Evolutionary conservation across 2,329 filamentous ascomycete species (phyloP), one percentile per base, ranked within the genome.

Genomic region (Alternaria sp.): DNA sequence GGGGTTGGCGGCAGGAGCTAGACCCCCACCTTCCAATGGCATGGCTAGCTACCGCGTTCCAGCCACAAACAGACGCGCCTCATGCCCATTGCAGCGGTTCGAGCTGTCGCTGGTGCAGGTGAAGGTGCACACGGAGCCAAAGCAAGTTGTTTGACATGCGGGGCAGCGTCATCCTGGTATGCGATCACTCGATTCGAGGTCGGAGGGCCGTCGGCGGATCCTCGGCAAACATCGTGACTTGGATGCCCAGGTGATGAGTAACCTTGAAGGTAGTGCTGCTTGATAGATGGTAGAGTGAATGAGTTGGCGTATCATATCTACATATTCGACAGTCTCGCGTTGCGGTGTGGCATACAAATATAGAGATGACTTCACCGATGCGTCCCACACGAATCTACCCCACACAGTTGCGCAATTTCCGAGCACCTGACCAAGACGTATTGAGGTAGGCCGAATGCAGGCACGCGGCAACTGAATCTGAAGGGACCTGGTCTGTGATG

Each of bases 11-110:
- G 68, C 71, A 67, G 62, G 57, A 61, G 65, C 68, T 71, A 68
- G 61, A 45, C 25, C 19, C 13, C 61, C 59, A 54, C 54, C 56
- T 59, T 54, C 71, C 71, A 73, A 71, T 73, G 43, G 69, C 51
- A 51, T 30, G 32, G 17, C 6, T 28, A 17, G 52, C 30, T 43
- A 47, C 61, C 43, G 44, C 32, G 54, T 63, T 49, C 52, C 61
- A 60, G 21, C 62, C 66, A 64, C 46, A 65, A 61, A 61, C 40
- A 63, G 66, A 17, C 40, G 47, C 52, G 56, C 44, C 56, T 46
- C 51, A 65, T 46, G n/a, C 63, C 66, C 46, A 56, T 64, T 72
- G 61, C 64, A 67, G 61, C 59, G n/a, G 40, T 56, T 59, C 43
- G 50, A 49, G 13, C 26, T 44, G n/a, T 50, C 36, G 28, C 43